A percentile compares a stretch with the other conserved stretches of the same genome.
Conservation (phyloP, 2,329 filamentous ascomycete genomes). For the Sporothrix variecibatus region DNA sequence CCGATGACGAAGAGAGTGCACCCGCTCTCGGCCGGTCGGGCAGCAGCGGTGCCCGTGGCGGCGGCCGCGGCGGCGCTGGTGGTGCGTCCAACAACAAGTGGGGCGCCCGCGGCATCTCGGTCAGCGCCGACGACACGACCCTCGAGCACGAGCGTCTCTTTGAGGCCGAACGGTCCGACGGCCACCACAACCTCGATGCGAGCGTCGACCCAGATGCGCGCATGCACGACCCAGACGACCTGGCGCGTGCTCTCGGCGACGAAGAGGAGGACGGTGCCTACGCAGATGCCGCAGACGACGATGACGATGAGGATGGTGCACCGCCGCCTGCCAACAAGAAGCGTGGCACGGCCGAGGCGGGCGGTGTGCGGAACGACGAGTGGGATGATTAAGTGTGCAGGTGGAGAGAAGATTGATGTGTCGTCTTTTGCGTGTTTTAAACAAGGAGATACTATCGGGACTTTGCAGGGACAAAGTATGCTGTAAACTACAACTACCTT, state of each 20-base stretch:
- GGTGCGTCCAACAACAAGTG: constrained; percentile 55
- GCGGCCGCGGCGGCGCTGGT: constrained; percentile 60
- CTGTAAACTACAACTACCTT: neutral
- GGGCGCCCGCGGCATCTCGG: constrained; percentile 63
- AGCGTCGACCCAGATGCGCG: constrained; percentile 62
- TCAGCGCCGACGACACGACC: constrained; percentile 65
- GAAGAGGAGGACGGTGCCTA: constrained; percentile 40
- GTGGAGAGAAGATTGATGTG: neutral
- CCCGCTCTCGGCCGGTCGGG: constrained; percentile 47
- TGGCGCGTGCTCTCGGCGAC: constrained; percentile 60
- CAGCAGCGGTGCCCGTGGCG: constrained; percentile 47
- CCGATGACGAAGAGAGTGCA: constrained; percentile 60
- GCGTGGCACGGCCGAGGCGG: neutral
- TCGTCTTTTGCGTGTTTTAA: neutral
- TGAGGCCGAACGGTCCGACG: constrained; percentile 38
- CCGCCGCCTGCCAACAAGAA: constrained; percentile 24
- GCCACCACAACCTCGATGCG: constrained; percentile 48
- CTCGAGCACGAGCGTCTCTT: constrained; percentile 44
- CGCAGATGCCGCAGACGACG: constrained; percentile 39
- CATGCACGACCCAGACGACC: constrained; percentile 67
- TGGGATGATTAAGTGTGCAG: constrained; percentile 28
- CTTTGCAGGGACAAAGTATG: neutral
- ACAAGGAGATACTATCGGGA: neutral
- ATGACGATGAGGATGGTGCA: constrained; percentile 51
- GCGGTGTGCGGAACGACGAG: constrained; percentile 33